Conservation (phyloP, 768 basidiomycete genomes). For the Macrolepiota albuminosa region DNA sequence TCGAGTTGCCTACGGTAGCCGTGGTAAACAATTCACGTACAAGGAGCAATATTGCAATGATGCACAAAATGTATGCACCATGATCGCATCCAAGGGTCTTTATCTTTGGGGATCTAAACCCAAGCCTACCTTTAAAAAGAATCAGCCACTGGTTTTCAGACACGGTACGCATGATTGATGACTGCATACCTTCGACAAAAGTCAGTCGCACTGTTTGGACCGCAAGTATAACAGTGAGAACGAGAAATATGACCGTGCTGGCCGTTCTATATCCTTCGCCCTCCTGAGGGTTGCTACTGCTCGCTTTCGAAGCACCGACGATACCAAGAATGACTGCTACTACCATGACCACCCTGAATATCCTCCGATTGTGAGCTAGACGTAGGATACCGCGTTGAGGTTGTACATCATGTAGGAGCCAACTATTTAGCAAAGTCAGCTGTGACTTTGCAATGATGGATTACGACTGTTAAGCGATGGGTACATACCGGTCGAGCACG, state of each 20-base stretch:
- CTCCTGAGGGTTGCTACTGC: constrained; percentile 12
- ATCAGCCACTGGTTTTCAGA: not conserved
- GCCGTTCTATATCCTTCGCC: constrained; percentile 25
- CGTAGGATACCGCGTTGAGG: constrained; percentile 13
- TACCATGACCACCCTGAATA: constrained; percentile 26
- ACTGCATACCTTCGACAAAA: constrained; percentile 11
- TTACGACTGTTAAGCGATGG: no score
- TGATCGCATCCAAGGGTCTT: constrained; percentile 22
- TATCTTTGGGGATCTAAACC: not conserved
- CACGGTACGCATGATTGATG: constrained; percentile 10
- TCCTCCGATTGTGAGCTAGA: constrained; percentile 23
- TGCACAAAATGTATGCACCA: constrained; percentile 24
- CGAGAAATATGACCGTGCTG: constrained; percentile 33
- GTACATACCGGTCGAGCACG: constrained; percentile 34
- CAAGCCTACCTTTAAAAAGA: not conserved
- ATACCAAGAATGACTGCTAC: constrained; percentile 32
- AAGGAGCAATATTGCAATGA: constrained; percentile 32
- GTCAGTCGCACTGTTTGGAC: constrained; percentile 23
- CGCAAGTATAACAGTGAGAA: constrained; percentile 29
- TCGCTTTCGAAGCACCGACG: constrained; percentile 18
- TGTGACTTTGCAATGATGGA: not conserved
- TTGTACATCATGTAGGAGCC: constrained; percentile 14
- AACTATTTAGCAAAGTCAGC: constrained; percentile 8
- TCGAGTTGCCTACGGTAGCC: constrained; percentile 23
- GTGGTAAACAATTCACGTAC: constrained; percentile 32